Base-by-base conservation (phyloP, 495 filamentous ascomycete genomes). In the Trichoderma asperelloides region DNA sequence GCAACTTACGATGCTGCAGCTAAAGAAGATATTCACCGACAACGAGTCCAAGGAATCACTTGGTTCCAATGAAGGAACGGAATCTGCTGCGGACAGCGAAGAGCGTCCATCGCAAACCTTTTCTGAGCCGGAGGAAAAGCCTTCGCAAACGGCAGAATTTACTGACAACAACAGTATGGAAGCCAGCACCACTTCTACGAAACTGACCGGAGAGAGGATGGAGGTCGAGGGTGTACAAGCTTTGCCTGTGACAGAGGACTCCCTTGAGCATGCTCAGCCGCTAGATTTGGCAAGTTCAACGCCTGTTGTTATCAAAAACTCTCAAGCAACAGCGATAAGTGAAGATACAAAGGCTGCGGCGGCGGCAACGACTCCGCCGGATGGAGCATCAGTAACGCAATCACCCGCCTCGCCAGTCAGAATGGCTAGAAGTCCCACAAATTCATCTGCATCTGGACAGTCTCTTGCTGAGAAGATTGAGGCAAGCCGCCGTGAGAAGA, bases 21-120 rank as follows among this genome's bases (percentile, higher is more conserved):
- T 99, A 63, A 95, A 89, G 76, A 97, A 95, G 74, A 90, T 99
- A 65, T 99, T 98, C 75, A 84, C 96, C 21, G 94, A 98, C 65
- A 90, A 94, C 75, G 88, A 90, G 65, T 88, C 91, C 9, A 86
- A 86, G 16, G 85, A 89, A 65, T 88, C 89, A 25, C 71, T 93
- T 2, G 80, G 83, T 8, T 86, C 86, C n/a, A 83, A 83, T 7
- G 89, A 91, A 21, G 84, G 80, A 2, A 78, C 83, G 25, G 78
- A 78, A 33, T 74, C 79, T 16, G 69, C 77, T 39, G 78, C 74
- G 8, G 66, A 67, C 11, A 67, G 37, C 23, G 57, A 43, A n/a
- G 66, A 67, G 33, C 30, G 62, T 39, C 37, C 66, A 7, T 67
- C 65, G 9, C 65, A 67, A 30, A 67, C 65, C 18, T 67, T 67